Evolutionary conservation across 1,284 basidiomycete genomes (phyloP), one percentile per base, ranked within the genome.

Genomic region (Mycosarcoma maydis): DNA sequence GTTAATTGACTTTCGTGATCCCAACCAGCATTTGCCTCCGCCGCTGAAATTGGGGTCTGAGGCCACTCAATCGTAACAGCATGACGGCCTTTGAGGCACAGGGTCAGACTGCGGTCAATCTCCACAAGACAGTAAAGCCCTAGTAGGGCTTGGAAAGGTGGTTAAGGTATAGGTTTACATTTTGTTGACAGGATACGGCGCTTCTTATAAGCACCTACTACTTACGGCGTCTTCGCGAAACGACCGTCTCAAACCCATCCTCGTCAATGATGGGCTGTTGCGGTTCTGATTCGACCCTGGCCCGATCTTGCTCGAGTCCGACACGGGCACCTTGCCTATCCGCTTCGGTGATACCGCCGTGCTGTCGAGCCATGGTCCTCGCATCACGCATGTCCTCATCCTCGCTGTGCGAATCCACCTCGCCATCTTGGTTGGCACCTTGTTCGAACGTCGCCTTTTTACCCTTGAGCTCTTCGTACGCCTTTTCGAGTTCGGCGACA

Each of bases 191-290:
- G 27, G 27, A 29, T 29, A 13, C 6, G 13, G 27, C 27, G 13
- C 7, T 6, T 29, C 27, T 13, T 13, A 29, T 29, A 13, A 6
- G n/a, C n/a, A 17, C 17, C n/a, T 2, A 9, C 33, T 40, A 64
- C 58, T 73, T 73, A 30, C 61, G 62, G 4, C 71, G 71, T 20
- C 73, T 66, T 20, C 72, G 65, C 6, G 65, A 55, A 23, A 60
- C 70, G n/a, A 80, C 78, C 9, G 75, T 80, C 44, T 73, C 73
- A 46, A 77, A 77, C 7, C 76, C 76, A 39, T 77, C 76, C 46
- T 77, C 72, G 24, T 77, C 76, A 4, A 77, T 46, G 29, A 71
- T 53, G 2, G 76, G 76, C 46, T 72, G 56, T 14, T 54, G 66
- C 20, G 64, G 47, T 19, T 51, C 47, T 5, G 50, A 50, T 6